Percentiles rank a stretch among this genome's conserved stretches.
Conservation (phyloP, 805 yeast genomes). For the Yamadazyma endophytica region DNA sequence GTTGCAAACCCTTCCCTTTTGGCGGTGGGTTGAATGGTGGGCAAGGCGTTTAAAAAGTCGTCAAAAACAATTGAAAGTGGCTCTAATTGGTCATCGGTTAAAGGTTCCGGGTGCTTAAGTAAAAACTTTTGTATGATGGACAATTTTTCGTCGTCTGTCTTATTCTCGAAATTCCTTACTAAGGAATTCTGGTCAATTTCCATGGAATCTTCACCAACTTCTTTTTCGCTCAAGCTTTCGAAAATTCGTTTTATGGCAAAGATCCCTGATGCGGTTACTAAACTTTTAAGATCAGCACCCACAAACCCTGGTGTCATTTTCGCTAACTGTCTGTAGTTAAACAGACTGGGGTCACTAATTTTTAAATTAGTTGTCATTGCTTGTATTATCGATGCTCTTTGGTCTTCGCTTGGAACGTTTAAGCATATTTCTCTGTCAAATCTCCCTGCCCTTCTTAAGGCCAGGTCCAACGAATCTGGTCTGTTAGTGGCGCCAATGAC, state of each 20-base stretch:
- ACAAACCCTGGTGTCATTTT: slow-evolving; percentile 96
- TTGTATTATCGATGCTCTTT: slow-evolving; percentile 69
- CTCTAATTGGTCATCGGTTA: slow-evolving; percentile 69
- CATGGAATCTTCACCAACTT: slow-evolving; percentile 25
- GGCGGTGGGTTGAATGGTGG: slow-evolving; percentile 94
- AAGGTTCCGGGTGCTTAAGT: slow-evolving; percentile 70
- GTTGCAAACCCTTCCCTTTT: slow-evolving; percentile 98
- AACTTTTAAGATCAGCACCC: slow-evolving; percentile 93
- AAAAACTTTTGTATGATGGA: slow-evolving; percentile 75
- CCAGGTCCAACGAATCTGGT: slow-evolving; percentile 93
- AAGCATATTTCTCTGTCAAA: slow-evolving; percentile 93
- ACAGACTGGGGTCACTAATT: slow-evolving; percentile 51
- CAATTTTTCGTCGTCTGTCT: slow-evolving; percentile 31
- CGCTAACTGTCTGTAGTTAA: slow-evolving; percentile 72
- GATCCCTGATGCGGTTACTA: slow-evolving; percentile 93
- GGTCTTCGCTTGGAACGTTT: slow-evolving; percentile 88
- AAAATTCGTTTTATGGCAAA: slow-evolving; percentile 91
- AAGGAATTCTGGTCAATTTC: slow-evolving; percentile 23
- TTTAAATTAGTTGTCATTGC: slow-evolving; percentile 69
- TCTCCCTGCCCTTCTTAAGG: slow-evolving; percentile 93
- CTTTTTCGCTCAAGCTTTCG: slow-evolving; percentile 46
- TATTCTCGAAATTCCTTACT: slow-evolving; percentile 22
- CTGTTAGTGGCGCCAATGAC: slow-evolving; percentile 95
- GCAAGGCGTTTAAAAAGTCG: slow-evolving; percentile 82
- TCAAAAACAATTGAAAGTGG: slow-evolving; percentile 71